Percentiles rank a stretch among this genome's conserved stretches.
Conservation (phyloP, 805 yeast species). For the Yarrowia sp. region DNA sequence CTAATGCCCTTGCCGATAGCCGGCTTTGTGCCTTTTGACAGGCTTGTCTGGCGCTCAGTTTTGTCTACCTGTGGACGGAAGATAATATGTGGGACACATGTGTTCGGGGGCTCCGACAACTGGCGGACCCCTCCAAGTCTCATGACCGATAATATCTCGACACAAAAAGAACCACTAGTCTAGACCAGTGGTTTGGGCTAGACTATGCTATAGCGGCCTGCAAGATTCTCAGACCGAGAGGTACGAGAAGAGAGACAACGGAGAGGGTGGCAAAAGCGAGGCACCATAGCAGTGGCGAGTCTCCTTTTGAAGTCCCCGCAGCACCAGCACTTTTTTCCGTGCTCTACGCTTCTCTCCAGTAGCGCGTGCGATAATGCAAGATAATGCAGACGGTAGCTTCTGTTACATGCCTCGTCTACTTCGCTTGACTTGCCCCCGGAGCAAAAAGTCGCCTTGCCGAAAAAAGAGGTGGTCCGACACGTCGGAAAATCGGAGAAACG, state of each 20-base stretch:
- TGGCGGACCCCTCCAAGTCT: too few species aligned
- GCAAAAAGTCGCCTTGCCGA: slow-evolving; percentile 1
- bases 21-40: too few species aligned
- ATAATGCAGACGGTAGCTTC: background rate
- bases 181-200: slow-evolving; percentile 11
- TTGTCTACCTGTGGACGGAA: too few species aligned
- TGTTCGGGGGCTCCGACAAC: too few species aligned
- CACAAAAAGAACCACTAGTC: slow-evolving; percentile 4
- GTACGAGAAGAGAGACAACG: background rate
- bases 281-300: background rate
- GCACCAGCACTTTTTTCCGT: too few species aligned
- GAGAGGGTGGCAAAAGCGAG: background rate
- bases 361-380: slow-evolving; percentile 11
- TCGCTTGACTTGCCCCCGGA: slow-evolving; percentile 10
- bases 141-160: background rate
- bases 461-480: background rate
- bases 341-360: too few species aligned
- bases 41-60: too few species aligned
- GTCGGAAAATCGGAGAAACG: background rate
- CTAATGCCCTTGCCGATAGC: too few species aligned
- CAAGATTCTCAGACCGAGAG: slow-evolving; percentile 16
- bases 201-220: slow-evolving; percentile 15
- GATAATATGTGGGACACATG: too few species aligned
- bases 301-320: too few species aligned
- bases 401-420: background rate